A percentile compares a stretch with the other conserved stretches of the same genome.
These are phyloP conservation scores for Cicer chorassanicum DNA, from an alignment of 306 rosid species.

Conservation along the genomic window DNA sequence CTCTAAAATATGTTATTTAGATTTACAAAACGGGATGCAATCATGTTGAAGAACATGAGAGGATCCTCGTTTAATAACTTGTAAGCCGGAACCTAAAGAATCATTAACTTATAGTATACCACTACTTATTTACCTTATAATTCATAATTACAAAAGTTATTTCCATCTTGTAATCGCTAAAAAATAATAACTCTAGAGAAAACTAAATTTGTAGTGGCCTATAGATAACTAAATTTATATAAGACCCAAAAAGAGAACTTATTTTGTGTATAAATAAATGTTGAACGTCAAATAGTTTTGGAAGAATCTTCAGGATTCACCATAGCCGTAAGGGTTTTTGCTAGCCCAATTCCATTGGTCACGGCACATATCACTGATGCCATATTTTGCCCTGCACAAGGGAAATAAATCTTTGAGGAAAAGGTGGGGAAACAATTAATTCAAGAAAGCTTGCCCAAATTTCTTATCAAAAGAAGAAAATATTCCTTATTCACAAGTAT, in stretches of 20 bases:
- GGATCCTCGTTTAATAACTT: conserved; percentile 29
- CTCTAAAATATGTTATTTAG: conserved; percentile 34
- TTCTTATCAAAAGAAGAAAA: conserved; percentile 1
- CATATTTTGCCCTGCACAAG: conserved; percentile 79
- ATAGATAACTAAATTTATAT: too few species aligned
- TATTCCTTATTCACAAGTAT: neutral
- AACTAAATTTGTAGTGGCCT: neutral
- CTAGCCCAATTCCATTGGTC: conserved; percentile 99
- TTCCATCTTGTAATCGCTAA: conserved; percentile 35
- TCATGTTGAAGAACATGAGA: conserved; percentile 44
- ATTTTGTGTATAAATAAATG: conserved; percentile 20
- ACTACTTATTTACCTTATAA: conserved; percentile 45
- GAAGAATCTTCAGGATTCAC: conserved; percentile 53
- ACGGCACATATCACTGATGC: conserved; percentile 85
- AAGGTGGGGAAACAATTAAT: neutral
- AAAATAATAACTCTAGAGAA: conserved; percentile 14
- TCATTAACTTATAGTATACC: conserved; percentile 34
- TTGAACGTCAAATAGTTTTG: conserved; percentile 41
- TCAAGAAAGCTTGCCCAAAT: neutral
- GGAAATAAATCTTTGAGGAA: conserved; percentile 37
- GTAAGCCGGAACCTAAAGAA: conserved; percentile 34
- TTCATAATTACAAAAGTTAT: conserved; percentile 42
- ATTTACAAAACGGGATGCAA: conserved; percentile 37
- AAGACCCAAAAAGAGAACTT: conserved; percentile 21
- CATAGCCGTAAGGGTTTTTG: conserved; percentile 92